A percentile compares a stretch with the other conserved stretches of the same genome.
Conservation (phyloP, 192 early-diverging fungal genomes). For the Pilaira anomala region DNA sequence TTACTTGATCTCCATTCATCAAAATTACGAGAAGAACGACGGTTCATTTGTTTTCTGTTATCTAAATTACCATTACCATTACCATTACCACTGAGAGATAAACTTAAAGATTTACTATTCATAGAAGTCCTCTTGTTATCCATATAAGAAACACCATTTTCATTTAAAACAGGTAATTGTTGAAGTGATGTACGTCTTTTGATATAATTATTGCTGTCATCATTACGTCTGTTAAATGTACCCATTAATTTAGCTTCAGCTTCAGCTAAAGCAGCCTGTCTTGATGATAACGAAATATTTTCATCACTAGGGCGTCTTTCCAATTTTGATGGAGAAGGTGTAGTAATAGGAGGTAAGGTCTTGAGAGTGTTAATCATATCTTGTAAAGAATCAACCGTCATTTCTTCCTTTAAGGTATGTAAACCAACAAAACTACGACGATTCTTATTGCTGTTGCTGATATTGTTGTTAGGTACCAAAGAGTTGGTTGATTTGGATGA, state of each 20-base stretch:
- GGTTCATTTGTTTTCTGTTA: background rate
- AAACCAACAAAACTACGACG: constrained; percentile 14
- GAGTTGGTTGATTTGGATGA: constrained; percentile 11
- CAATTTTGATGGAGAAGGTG: constrained; percentile 12
- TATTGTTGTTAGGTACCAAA: constrained; percentile 19
- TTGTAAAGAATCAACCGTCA: constrained; percentile 48
- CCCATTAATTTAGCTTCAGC: constrained; percentile 43
- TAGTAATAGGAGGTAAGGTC: constrained; percentile 36
- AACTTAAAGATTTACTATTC: background rate
- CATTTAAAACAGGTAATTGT: constrained; percentile 14
- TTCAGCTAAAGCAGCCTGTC: constrained; percentile 37
- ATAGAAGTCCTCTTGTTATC: background rate
- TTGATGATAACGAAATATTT: constrained; percentile 17
- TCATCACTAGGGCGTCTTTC: constrained; percentile 17
- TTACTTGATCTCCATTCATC: constrained; percentile 37
- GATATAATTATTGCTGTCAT: background rate
- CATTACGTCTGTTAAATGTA: constrained; percentile 20
- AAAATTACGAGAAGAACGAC: constrained; percentile 39
- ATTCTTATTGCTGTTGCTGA: background rate
- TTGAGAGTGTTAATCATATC: constrained; percentile 53
- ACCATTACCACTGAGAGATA: background rate
- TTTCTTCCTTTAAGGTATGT: constrained; percentile 34
- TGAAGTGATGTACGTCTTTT: constrained; percentile 18
- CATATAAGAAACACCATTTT: constrained; percentile 4
- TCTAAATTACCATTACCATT: background rate